Conservation (phyloP, 2,329 filamentous ascomycete genomes). For the Tolypocladium cylindrosporum region DNA sequence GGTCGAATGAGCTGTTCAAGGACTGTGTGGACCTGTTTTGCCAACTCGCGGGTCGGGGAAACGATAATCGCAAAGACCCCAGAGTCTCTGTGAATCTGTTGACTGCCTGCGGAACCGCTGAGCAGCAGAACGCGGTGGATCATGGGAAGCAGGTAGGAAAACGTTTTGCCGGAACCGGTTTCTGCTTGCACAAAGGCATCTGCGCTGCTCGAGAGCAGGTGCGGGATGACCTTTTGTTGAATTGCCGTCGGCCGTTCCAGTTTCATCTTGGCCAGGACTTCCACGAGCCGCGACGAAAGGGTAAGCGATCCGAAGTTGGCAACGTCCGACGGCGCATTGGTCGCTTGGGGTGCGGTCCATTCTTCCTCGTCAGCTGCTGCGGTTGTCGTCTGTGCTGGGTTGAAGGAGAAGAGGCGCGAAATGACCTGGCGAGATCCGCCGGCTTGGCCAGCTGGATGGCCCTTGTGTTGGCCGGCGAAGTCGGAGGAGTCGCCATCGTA, state of each 20-base stretch:
- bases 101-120: conserved; percentile 44
- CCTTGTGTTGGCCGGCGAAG: conserved; percentile 9
- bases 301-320: conserved; percentile 82
- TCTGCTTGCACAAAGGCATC: conserved; percentile 96
- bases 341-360: conserved; percentile 57
- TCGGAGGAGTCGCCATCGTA: conserved; percentile 7
- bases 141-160: conserved; percentile 90
- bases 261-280: conserved; percentile 77
- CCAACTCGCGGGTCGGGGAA: conserved; percentile 85
- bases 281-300: conserved; percentile 68
- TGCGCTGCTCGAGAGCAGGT: conserved; percentile 67
- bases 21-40: conserved; percentile 85
- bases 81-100: conserved; percentile 66
- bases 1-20: conserved; percentile 79
- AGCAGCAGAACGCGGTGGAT: conserved; percentile 79
- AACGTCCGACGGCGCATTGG: conserved; percentile 81
- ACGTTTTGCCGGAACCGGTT: conserved; percentile 93
- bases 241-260: conserved; percentile 90
- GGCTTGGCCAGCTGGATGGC: conserved; percentile 10
- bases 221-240: conserved; percentile 78
- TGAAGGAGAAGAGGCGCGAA: conserved; percentile 87
- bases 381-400: conserved; percentile 62
- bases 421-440: conserved; percentile 50
- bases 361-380: conserved; percentile 39
- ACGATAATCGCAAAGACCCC: conserved; percentile 91